phyloP scores from a whole-genome alignment of 2,329 filamentous ascomycete species.

The Cercospora nicotianae region DNA sequence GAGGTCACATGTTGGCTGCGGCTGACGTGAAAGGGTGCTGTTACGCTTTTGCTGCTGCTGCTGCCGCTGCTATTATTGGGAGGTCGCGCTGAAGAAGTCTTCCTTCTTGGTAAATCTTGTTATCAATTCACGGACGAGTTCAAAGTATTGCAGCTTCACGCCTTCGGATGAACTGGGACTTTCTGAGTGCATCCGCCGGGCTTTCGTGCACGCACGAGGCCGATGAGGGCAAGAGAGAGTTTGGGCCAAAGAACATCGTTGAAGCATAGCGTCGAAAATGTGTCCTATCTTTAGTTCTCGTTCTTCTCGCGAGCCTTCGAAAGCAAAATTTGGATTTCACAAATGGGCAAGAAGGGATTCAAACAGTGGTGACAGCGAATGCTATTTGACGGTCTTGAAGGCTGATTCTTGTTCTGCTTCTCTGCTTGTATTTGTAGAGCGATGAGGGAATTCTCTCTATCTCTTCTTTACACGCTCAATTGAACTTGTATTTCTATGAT shows the following conservation, averaged over 20 bases:
- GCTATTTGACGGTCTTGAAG: background rate
- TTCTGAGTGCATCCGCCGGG: background rate
- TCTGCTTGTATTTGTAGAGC: conserved; percentile 1
- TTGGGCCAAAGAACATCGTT: background rate
- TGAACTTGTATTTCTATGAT: conserved; percentile 1
- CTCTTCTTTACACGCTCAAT: background rate
- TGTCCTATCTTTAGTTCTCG: background rate
- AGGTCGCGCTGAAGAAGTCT: background rate
- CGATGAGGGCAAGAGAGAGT: background rate
- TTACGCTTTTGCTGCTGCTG: background rate
- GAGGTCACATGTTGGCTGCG: background rate
- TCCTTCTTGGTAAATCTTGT: background rate
- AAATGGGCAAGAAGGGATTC: background rate
- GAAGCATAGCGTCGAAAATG: background rate
- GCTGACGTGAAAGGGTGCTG: background rate
- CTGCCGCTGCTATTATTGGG: background rate
- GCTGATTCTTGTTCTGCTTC: background rate
- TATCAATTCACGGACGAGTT: background rate
- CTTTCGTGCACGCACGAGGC: background rate
- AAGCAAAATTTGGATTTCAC: background rate
- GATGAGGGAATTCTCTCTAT: background rate
- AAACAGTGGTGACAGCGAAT: background rate
- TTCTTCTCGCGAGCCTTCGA: background rate
- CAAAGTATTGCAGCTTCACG: background rate
- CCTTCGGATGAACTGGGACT: background rate